A percentile compares a stretch with the other conserved stretches of the same genome.
Evolutionary conservation across 2,329 filamentous ascomycete genomes (phyloP).

Genomic region (Drechmeria coniospora): DNA sequence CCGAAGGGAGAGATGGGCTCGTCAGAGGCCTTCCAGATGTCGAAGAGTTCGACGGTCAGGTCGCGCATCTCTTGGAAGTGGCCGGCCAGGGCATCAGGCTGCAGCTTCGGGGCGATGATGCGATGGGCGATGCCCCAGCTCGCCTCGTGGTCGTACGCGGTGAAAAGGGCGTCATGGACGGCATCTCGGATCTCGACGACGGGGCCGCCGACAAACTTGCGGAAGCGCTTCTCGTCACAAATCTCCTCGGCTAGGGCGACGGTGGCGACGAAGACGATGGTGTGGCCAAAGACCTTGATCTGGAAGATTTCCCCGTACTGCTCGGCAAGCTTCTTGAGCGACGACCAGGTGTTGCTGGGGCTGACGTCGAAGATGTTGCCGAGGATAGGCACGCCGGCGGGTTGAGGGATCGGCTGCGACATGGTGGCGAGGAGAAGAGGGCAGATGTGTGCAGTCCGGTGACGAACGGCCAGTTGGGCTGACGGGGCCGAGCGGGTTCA

Average conservation of each 20-base stretch:
- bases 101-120: conserved; percentile 32
- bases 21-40: conserved; percentile 28
- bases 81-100: conserved; percentile 15
- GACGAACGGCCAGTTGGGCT: too few relatives aligned
- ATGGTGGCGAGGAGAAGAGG: conserved; percentile 9
- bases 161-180: conserved; percentile 37
- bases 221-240: conserved; percentile 37
- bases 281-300: conserved; percentile 18
- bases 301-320: conserved; percentile 23
- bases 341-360: conserved; percentile 20
- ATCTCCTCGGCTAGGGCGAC: conserved; percentile 31
- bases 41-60: conserved; percentile 31
- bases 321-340: conserved; percentile 19
- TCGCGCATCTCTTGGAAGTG: conserved; percentile 32
- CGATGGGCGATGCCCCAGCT: conserved; percentile 36
- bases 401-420: conserved; percentile 19
- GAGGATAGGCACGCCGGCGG: conserved; percentile 18
- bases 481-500: not conserved
- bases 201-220: conserved; percentile 37
- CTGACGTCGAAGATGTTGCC: conserved; percentile 21
- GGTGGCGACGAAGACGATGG: conserved; percentile 29
- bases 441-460: too few relatives aligned
- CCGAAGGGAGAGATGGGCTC: conserved; percentile 27
- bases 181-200: conserved; percentile 34
- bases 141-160: conserved; percentile 30